Percentiles rank a stretch among this genome's conserved stretches.
phyloP scores from a whole-genome alignment of 108 stramenopile genomes.

The Mayamaea pseudoterrestris region DNA sequence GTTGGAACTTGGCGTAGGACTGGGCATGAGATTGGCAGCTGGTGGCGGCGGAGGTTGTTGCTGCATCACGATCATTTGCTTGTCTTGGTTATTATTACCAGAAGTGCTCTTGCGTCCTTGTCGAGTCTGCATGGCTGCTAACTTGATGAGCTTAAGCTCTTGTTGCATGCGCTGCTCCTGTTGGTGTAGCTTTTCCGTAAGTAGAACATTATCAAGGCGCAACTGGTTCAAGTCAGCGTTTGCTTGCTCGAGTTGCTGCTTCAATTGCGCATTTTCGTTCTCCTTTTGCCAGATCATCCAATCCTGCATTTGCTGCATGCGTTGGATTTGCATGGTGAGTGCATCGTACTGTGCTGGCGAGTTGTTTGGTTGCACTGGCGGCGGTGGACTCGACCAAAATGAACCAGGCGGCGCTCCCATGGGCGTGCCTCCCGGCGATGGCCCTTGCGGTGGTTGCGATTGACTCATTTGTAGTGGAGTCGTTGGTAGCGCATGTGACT shows the following conservation, averaged over 20 bases:
- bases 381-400: neutral
- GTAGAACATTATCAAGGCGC: constrained; percentile 11
- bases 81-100: neutral
- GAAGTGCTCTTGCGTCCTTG: constrained; percentile 3
- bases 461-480: neutral
- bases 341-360: constrained; percentile 5
- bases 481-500: no score
- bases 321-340: constrained; percentile 13
- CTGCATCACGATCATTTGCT: neutral
- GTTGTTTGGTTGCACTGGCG: neutral
- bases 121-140: constrained; percentile 4
- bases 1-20: no score
- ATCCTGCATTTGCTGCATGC: constrained; percentile 25
- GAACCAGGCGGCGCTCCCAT: constrained; percentile 1
- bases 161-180: constrained; percentile 17
- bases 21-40: no score
- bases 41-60: neutral
- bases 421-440: neutral
- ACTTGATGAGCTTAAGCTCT: constrained; percentile 16
- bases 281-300: constrained; percentile 24
- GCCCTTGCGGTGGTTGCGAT: constrained; percentile 2
- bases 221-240: constrained; percentile 4
- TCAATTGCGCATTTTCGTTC: constrained; percentile 9
- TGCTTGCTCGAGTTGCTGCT: constrained; percentile 3
- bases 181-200: constrained; percentile 14